phyloP scores from a whole-genome alignment of 371 early-diverging fungal genomes.

The Capillidium rhysosporum region DNA sequence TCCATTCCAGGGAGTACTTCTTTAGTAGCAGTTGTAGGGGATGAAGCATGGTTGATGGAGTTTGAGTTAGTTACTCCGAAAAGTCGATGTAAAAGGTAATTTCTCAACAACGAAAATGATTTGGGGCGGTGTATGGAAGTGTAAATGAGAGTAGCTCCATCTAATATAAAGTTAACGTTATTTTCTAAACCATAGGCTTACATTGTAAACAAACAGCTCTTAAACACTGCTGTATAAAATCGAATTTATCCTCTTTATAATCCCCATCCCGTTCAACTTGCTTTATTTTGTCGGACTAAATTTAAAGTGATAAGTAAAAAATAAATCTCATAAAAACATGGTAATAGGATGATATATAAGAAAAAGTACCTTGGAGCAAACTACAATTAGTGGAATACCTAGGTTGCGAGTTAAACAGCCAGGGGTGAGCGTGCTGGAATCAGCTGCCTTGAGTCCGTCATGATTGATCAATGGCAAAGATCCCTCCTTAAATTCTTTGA shows the following conservation, averaged over 20 bases:
- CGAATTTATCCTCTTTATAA: constrained; percentile 81
- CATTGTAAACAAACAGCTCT: constrained; percentile 81
- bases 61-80: constrained; percentile 11
- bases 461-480: constrained; percentile 11
- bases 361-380: constrained; percentile 67
- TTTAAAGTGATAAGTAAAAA: background rate
- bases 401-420: constrained; percentile 58
- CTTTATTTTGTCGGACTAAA: constrained; percentile 58
- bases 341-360: background rate
- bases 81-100: constrained; percentile 67
- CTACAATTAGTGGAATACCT: constrained; percentile 73
- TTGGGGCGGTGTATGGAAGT: constrained; percentile 61
- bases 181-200: constrained; percentile 17
- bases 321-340: background rate
- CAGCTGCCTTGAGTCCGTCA: constrained; percentile 9
- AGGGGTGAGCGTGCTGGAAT: constrained; percentile 32
- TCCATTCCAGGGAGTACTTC: too few species aligned
- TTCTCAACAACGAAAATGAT: constrained; percentile 51
- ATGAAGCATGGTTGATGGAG: background rate
- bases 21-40: constrained; percentile 5
- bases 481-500: constrained; percentile 36
- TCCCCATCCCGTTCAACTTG: constrained; percentile 61
- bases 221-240: constrained; percentile 83
- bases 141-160: constrained; percentile 82
- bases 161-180: constrained; percentile 17